Conservation (phyloP, 495 filamentous ascomycete species). For the Podospora conica region DNA sequence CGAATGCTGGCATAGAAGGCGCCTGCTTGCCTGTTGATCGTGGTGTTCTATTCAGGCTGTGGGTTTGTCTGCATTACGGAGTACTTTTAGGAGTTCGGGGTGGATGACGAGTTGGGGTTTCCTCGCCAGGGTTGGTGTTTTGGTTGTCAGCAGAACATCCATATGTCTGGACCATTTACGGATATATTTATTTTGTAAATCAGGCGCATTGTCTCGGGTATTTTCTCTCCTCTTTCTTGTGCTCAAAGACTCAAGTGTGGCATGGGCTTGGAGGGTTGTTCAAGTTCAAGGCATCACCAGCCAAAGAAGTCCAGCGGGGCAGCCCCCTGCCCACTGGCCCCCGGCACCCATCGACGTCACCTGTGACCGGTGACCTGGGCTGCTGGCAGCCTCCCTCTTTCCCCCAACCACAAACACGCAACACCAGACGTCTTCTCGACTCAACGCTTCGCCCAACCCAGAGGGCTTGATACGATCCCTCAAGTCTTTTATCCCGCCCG, state of each 20-base stretch:
- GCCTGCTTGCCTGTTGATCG: too few relatives aligned
- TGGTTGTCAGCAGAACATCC: too few relatives aligned
- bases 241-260: not conserved
- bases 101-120: too few relatives aligned
- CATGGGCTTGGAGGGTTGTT: too few relatives aligned
- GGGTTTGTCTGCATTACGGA: too few relatives aligned
- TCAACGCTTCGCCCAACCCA: not conserved
- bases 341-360: not conserved
- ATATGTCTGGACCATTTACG: too few relatives aligned
- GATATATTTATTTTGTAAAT: not conserved
- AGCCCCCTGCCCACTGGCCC: not conserved
- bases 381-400: not conserved
- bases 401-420: not conserved
- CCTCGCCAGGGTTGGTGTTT: too few relatives aligned
- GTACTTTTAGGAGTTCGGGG: too few relatives aligned
- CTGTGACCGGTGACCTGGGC: too few relatives aligned
- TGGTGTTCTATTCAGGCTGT: too few relatives aligned
- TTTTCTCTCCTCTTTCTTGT: not conserved
- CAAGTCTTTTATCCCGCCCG: not conserved
- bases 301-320: not conserved
- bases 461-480: not conserved
- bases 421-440: not conserved
- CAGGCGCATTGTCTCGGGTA: not conserved
- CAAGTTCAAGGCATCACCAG: not conserved
- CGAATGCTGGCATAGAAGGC: too few relatives aligned